Base-by-base conservation (phyloP, 148 eudicot genomes). In the Rhododendron williamsianum region DNA sequence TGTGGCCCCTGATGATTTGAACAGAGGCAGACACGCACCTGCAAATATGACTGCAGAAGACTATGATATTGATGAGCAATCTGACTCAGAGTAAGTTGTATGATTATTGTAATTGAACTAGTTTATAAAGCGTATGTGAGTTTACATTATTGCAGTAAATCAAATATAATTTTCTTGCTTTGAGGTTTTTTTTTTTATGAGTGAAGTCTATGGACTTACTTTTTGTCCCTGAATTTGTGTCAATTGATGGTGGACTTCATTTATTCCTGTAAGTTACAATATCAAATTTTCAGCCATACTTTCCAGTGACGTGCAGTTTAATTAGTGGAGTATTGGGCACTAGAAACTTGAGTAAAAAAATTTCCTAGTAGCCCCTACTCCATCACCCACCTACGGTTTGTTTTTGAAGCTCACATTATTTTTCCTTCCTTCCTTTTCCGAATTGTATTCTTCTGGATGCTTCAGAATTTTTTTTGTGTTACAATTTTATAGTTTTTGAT, bases 51-150 rank as follows among this genome's bases (percentile, higher is more conserved):
- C 85, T 79, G 86, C 86, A 21, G 98, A 94, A 81, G 95, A 92
- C 82, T 80, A 86, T 85, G 94, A 92, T 48, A 91, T 89, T 85
- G 93, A 92, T 84, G 99, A 93, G 86, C 95, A 92, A 84, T 89
- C 93, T 85, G 97, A 95, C 83, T 84, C 93, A 78, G 99, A 96
- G 99, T 96, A 93, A 92, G 99, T 90, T 84, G 33, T 84, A 56
- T 21, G 83, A 71, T 23, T 69, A 25, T 35, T 84, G 51, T 2
- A 19, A 4, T 48, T 38, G 4, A 48, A 72, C 30, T 25, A 7
- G 10, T 10, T 2, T 72, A 5, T 49, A 65, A 21, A 19, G 45
- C 7, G 7, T 18, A 41, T 72, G 25, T 46, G 52, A 33, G 9
- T 49, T 41, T 33, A 19, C 85, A 41, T 35, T 3, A 46, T 83